Base-by-base conservation (phyloP, 169 alveolate species). In the Plasmodium sp. region DNA sequence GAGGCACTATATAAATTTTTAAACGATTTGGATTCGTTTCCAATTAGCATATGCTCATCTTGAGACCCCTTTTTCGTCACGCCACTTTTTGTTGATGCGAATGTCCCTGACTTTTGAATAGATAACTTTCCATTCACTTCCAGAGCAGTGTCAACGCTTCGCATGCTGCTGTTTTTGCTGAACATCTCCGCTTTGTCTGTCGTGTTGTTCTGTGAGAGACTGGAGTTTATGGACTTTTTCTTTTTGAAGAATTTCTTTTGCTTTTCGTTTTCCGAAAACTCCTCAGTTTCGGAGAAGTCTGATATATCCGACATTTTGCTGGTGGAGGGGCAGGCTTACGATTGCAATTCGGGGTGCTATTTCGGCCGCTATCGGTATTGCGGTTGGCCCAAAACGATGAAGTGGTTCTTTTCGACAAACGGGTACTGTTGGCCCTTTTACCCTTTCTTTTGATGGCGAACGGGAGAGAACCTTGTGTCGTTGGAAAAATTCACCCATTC, bases 231-330 rank as follows among this genome's bases (percentile, higher is more conserved):
- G 54, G 93, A 85, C 31, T n/a, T 43, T 31, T 62, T 18, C 75
- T 33, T 85, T 18, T 27, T 75, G 51, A 51, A 56, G 12, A 77
- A 16, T 85, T 75, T 77, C 62, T 48, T 75, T 75, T 75, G 27
- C 58, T 74, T 85, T 75, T 74, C 93, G 31, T 36, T 45, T 74
- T 54, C 93, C 2, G 84, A 74, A 75, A 51, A 67, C 14, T 85
- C 93, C 14, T 36, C 85, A 6, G 34, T 75, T 31, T 75, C 93
- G 14, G 93, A 85, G 39, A 85, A 85, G 41, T 85, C 93, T 9
- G 93, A 85, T 51, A 85, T 85, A 39, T 85, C 93, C 34, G 93
- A 85, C 93, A 85, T 85, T 85, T 74, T 82, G 22, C 31, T 31
- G 36, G 1, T 27, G 2, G 36, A 10, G 34, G 7, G 75, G 6